These are phyloP conservation scores for Termitomyces sp. DNA, from an alignment of 768 basidiomycete species.

Conservation along the genomic window DNA sequence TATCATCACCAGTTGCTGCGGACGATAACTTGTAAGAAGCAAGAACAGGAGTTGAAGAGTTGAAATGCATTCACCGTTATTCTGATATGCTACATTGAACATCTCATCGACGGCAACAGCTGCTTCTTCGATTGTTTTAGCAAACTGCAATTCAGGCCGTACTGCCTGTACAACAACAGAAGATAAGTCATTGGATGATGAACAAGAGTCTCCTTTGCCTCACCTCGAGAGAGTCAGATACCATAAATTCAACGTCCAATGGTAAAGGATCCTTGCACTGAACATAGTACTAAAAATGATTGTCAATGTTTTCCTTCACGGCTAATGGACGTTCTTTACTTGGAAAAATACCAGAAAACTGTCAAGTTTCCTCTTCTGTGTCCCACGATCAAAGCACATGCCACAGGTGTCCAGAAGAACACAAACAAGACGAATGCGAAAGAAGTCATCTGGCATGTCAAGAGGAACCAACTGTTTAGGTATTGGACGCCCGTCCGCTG, in stretches of 20 bases:
- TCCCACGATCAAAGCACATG: conserved; percentile 95
- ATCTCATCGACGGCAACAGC: conserved; percentile 88
- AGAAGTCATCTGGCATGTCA: conserved; percentile 95
- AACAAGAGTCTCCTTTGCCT: conserved; percentile 8
- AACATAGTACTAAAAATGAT: conserved; percentile 59
- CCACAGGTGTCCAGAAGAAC: conserved; percentile 93
- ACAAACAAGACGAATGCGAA: conserved; percentile 88
- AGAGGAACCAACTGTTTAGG: conserved; percentile 70
- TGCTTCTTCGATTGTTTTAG: conserved; percentile 80
- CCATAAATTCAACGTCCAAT: conserved; percentile 98
- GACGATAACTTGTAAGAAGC: conserved; percentile 1
- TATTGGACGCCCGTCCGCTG: conserved; percentile 86
- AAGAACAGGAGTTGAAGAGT: neutral
- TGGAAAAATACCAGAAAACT: conserved; percentile 92
- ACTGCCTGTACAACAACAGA: conserved; percentile 48
- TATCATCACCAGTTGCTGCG: conserved; percentile 38
- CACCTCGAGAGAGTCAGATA: conserved; percentile 91
- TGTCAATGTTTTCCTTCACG: neutral
- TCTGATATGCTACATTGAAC: conserved; percentile 63
- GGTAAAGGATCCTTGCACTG: conserved; percentile 87
- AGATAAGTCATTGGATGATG: neutral
- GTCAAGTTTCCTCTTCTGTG: conserved; percentile 89
- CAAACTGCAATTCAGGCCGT: conserved; percentile 70
- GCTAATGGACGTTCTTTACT: conserved; percentile 33
- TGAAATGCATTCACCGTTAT: conserved; percentile 40